A percentile compares a stretch with the other conserved stretches of the same genome.
Evolutionary conservation across 2,329 filamentous ascomycete genomes (phyloP).

Genomic region (Fusarium mundagurra): DNA sequence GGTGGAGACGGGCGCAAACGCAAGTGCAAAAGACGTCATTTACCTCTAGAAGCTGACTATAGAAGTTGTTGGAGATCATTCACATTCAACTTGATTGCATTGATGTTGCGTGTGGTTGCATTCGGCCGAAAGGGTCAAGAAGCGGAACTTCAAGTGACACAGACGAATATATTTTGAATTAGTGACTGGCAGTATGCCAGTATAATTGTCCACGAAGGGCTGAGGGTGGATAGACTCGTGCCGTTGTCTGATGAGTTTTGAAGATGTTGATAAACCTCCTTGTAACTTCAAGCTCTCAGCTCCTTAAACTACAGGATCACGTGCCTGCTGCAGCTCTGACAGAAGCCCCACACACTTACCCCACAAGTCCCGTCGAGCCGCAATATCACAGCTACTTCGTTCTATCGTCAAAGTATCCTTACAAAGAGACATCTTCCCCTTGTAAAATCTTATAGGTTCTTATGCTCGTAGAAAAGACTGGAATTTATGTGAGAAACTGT

Average conservation of each 20-base stretch:
- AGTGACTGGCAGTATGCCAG: neutral
- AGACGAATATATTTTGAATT: neutral
- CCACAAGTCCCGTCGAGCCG: neutral
- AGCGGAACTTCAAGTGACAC: neutral
- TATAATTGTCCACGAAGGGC: neutral
- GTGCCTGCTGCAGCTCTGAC: conserved; percentile 4
- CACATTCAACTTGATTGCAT: neutral
- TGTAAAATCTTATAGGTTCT: neutral
- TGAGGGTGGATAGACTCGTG: neutral
- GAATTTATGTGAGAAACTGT: conserved; percentile 3
- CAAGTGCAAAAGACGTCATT: conserved; percentile 31
- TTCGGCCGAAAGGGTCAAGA: conserved; percentile 1
- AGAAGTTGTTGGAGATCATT: conserved; percentile 1
- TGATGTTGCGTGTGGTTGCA: neutral
- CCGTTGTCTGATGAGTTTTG: neutral
- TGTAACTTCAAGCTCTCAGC: neutral
- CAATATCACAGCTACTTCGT: neutral
- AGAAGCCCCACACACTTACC: neutral
- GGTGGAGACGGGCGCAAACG: conserved; percentile 21
- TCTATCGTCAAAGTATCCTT: conserved; percentile 34
- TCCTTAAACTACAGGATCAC: neutral
- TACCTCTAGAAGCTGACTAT: conserved; percentile 40
- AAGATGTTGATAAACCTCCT: neutral
- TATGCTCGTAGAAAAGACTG: neutral
- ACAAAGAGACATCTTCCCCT: conserved; percentile 22